Percentiles rank a stretch among this genome's conserved stretches.
phyloP scores from a whole-genome alignment of 2,329 filamentous ascomycete genomes.

The Diaporthe sp. region DNA sequence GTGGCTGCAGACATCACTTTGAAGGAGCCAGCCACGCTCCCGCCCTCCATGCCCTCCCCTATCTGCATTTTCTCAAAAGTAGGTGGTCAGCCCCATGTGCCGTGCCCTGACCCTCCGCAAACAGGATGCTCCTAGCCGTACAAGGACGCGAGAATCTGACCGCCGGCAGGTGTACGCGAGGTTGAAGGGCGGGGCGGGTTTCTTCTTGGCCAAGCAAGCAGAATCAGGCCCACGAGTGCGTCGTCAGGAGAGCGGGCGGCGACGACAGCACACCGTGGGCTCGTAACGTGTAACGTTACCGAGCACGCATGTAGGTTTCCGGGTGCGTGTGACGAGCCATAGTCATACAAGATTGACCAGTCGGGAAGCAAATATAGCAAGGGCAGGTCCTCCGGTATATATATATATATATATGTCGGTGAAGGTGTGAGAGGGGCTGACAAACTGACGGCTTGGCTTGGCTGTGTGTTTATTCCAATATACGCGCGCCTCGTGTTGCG shows the following conservation, averaged over 20 bases:
- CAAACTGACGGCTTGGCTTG: not conserved
- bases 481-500: not conserved
- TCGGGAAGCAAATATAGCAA: no score
- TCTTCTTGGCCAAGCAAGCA: not conserved
- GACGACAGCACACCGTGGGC: not conserved
- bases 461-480: not conserved
- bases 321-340: not conserved
- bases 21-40: not conserved
- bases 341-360: conserved; percentile 3
- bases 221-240: not conserved
- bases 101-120: not conserved
- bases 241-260: not conserved
- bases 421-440: not conserved
- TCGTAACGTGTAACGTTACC: not conserved
- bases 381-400: not conserved
- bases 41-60: not conserved
- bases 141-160: conserved; percentile 16
- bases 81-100: not conserved
- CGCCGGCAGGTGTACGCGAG: conserved; percentile 4
- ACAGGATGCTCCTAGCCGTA: conserved; percentile 3
- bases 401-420: not conserved
- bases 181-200: not conserved
- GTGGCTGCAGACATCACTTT: not conserved
- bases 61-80: not conserved
- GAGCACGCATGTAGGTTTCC: not conserved